These are phyloP conservation scores for Claviceps sp. DNA, from an alignment of 2,329 filamentous ascomycete species.

Conservation along the genomic window DNA sequence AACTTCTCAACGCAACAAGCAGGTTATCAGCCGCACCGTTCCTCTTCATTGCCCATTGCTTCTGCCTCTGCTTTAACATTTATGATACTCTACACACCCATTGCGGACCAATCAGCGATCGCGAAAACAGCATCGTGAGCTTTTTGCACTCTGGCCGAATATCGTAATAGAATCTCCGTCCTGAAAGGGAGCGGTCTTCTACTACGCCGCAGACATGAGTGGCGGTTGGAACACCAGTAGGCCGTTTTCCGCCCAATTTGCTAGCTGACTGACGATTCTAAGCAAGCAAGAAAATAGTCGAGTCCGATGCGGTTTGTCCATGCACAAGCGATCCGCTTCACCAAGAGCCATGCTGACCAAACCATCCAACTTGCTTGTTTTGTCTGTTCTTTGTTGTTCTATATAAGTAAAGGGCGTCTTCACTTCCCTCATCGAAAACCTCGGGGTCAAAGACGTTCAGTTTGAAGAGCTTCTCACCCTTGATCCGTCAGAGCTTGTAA, in stretches of 20 bases:
- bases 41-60: not conserved
- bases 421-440: conserved; percentile 81
- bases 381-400: not conserved
- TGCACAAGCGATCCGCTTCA: not conserved
- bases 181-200: not conserved
- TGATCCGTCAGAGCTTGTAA: conserved; percentile 58
- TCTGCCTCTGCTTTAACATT: too few species aligned
- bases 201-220: conserved; percentile 37
- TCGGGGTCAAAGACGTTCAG: conserved; percentile 87
- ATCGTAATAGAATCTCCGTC: too few species aligned
- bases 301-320: conserved; percentile 75
- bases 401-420: conserved; percentile 61
- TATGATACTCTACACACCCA: too few species aligned
- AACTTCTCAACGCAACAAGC: not conserved
- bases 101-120: not conserved
- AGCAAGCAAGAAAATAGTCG: conserved; percentile 37
- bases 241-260: conserved; percentile 13
- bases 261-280: conserved; percentile 2
- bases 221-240: conserved; percentile 88
- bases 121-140: not conserved
- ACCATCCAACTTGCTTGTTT: not conserved
- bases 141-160: not conserved
- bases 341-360: not conserved
- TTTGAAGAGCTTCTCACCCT: conserved; percentile 93
- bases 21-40: not conserved